phyloP scores from a whole-genome alignment of 176 grass and related monocot genomes.

The Rhipidocladum racemiflorum region DNA sequence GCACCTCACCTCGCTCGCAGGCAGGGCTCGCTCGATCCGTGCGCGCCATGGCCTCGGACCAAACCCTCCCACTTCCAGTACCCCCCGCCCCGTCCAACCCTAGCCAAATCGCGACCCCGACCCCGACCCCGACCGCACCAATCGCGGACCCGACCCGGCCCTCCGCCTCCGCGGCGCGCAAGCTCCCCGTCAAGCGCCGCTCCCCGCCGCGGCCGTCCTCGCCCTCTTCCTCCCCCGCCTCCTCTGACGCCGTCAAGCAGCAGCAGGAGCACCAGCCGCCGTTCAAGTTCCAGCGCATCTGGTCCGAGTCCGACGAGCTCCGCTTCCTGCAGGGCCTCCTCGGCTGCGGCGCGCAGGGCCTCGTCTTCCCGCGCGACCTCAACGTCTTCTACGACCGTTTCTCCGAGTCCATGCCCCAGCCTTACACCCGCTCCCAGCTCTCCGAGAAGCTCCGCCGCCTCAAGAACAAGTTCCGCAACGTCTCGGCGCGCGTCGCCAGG shows the following conservation, averaged over 20 bases:
- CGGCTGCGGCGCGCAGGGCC: conserved; percentile 84
- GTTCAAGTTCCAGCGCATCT: conserved; percentile 89
- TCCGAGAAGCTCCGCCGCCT: conserved; percentile 95
- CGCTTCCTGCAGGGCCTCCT: conserved; percentile 81
- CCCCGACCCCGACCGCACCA: conserved; percentile 40
- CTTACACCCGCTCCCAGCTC: conserved; percentile 88
- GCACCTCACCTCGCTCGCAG: background rate
- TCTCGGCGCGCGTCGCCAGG: conserved; percentile 50
- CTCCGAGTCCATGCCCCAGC: conserved; percentile 85
- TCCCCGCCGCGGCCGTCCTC: conserved; percentile 45
- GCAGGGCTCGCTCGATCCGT: conserved; percentile 29
- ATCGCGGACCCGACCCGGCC: conserved; percentile 25
- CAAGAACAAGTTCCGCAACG: conserved; percentile 67
- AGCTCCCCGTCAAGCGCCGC: conserved; percentile 99
- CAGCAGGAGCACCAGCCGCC: conserved; percentile 33
- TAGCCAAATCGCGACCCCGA: conserved; percentile 27
- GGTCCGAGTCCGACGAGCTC: conserved; percentile 82
- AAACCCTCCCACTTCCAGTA: conserved; percentile 33
- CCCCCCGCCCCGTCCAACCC: conserved; percentile 47
- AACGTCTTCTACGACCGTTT: conserved; percentile 97
- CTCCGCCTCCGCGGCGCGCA: conserved; percentile 49
- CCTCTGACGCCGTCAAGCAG: conserved; percentile 21
- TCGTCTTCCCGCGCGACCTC: conserved; percentile 86
- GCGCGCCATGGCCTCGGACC: conserved; percentile 63
- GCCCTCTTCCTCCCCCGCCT: conserved; percentile 37